phyloP scores from a whole-genome alignment of 2,329 filamentous ascomycete species.

The Metarhizium robertsii region DNA sequence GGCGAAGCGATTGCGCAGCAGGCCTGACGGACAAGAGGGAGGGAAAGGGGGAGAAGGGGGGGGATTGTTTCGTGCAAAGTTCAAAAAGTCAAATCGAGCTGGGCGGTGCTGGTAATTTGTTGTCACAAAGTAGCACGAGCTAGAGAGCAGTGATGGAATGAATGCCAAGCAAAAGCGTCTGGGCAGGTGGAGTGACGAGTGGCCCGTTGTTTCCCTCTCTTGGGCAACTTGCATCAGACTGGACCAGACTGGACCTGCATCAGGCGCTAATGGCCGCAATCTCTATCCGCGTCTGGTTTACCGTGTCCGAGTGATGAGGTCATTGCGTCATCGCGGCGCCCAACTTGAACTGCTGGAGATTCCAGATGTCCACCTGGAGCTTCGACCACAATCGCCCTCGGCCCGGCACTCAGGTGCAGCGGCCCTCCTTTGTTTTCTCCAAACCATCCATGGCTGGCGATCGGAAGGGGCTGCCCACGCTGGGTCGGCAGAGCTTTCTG shows the following conservation, averaged over 20 bases:
- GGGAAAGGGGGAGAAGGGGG: neutral
- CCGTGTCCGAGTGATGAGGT: constrained; percentile 1
- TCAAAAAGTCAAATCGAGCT: neutral
- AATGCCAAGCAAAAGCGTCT: too few species aligned
- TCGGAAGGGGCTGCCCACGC: neutral
- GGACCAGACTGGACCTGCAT: too few species aligned
- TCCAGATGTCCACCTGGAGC: too few species aligned
- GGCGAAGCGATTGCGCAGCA: neutral
- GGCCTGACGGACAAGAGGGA: neutral
- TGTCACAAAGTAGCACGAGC: too few species aligned
- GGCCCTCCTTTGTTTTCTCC: neutral
- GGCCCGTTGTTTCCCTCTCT: too few species aligned
- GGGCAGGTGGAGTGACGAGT: too few species aligned
- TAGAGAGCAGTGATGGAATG: too few species aligned
- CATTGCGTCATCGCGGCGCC: neutral
- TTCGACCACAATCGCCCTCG: neutral
- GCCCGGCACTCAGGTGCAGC: neutral
- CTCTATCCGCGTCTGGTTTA: too few species aligned
- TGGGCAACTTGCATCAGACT: too few species aligned
- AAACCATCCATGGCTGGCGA: neutral
- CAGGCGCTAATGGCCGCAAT: too few species aligned
- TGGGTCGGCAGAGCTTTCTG: neutral
- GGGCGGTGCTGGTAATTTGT: neutral
- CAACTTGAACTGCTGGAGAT: too few species aligned
- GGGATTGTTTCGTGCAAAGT: neutral